These are phyloP conservation scores for Heritiera fomes DNA, from an alignment of 345 rosid genomes.

Conservation along the genomic window DNA sequence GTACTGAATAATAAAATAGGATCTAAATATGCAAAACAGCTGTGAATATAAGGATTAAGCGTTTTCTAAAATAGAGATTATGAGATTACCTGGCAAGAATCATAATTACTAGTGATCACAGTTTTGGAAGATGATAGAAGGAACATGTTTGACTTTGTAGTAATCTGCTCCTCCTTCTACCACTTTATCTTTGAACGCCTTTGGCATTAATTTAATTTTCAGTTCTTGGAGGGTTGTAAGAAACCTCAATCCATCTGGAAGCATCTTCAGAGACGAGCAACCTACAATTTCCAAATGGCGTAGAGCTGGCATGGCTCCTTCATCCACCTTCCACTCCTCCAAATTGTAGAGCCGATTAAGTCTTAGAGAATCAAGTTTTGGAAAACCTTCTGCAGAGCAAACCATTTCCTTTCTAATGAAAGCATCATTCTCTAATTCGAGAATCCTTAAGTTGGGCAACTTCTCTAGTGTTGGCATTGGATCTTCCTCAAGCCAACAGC, in stretches of 20 bases:
- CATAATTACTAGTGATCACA: neutral
- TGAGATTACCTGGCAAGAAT: too few relatives aligned
- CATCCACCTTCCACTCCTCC: constrained; percentile 32
- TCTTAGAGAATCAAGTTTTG: constrained; percentile 23
- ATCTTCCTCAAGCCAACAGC: constrained; percentile 24
- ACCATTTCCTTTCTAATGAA: constrained; percentile 31
- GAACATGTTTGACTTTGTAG: constrained; percentile 1
- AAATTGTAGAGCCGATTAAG: constrained; percentile 5
- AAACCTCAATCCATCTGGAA: neutral
- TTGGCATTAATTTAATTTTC: neutral
- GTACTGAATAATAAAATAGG: neutral
- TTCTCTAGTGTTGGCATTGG: constrained; percentile 47
- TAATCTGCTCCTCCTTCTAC: constrained; percentile 6
- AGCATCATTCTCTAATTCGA: constrained; percentile 20
- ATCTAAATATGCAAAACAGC: too few relatives aligned
- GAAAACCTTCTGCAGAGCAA: constrained; percentile 31
- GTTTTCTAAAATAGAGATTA: too few relatives aligned
- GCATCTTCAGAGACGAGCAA: neutral
- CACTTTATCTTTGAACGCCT: neutral
- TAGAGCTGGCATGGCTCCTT: constrained; percentile 44
- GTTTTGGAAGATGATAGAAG: neutral
- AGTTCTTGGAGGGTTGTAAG: neutral
- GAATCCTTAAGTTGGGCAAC: constrained; percentile 31
- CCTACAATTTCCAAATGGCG: neutral
- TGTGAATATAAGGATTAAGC: too few relatives aligned